A percentile compares a stretch with the other conserved stretches of the same genome.
These are phyloP conservation scores for Candida sojae DNA, from an alignment of 1,139 yeast genomes.

Conservation along the genomic window DNA sequence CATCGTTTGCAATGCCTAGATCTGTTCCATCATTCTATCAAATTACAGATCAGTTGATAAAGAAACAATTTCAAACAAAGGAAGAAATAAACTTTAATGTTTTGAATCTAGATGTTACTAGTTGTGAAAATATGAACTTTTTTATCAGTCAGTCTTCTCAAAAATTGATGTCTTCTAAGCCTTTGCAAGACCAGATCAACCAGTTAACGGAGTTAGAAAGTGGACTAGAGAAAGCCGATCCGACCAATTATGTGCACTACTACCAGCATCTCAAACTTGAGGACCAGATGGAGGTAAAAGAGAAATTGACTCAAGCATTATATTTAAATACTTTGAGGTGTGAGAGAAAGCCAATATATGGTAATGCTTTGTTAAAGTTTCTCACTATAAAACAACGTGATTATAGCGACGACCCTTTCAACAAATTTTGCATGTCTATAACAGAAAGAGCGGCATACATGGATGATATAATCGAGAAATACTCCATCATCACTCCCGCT, in stretches of 20 bases:
- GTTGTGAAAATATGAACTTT: conserved; percentile 47
- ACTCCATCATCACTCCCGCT: conserved; percentile 84
- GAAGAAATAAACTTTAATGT: conserved; percentile 51
- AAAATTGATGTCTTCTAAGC: conserved; percentile 48
- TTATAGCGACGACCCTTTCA: conserved; percentile 19
- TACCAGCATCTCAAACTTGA: conserved; percentile 56
- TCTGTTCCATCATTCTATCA: conserved; percentile 60
- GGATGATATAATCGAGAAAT: conserved; percentile 65
- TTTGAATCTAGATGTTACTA: conserved; percentile 61
- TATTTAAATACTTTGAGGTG: conserved; percentile 70
- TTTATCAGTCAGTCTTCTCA: conserved; percentile 50
- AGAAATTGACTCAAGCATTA: conserved; percentile 54
- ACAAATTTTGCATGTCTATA: conserved; percentile 31
- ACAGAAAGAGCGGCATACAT: conserved; percentile 43
- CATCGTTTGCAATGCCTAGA: conserved; percentile 76
- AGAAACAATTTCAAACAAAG: conserved; percentile 29
- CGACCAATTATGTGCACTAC: conserved; percentile 57
- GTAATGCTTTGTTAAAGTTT: conserved; percentile 39
- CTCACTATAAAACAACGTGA: conserved; percentile 16
- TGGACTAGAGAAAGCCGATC: conserved; percentile 36
- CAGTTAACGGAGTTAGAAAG: conserved; percentile 31
- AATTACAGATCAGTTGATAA: conserved; percentile 43
- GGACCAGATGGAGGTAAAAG: conserved; percentile 52
- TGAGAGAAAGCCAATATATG: conserved; percentile 56
- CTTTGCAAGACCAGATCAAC: conserved; percentile 47